These are phyloP conservation scores for Lignosus rhinocerotis DNA, from an alignment of 1,284 basidiomycete species.

Conservation along the genomic window DNA sequence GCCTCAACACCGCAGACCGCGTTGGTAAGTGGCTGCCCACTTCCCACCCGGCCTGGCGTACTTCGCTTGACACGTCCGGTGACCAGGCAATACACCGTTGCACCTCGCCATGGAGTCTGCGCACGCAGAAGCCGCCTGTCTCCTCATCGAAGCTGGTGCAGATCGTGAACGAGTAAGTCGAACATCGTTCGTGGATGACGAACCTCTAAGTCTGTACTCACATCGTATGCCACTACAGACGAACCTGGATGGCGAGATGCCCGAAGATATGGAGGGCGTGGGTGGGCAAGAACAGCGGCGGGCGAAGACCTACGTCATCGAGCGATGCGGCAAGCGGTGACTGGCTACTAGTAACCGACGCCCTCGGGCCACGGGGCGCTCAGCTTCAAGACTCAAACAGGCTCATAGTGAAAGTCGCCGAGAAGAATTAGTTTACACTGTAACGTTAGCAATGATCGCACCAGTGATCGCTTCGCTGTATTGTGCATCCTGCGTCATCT, in stretches of 20 bases:
- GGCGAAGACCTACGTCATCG: constrained; percentile 73
- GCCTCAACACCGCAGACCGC: constrained; percentile 85
- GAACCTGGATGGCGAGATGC: constrained; percentile 79
- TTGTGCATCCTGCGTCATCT: not conserved
- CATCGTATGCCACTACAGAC: constrained; percentile 43
- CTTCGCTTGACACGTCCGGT: not conserved
- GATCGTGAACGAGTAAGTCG: constrained; percentile 80
- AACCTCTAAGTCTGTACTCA: constrained; percentile 4
- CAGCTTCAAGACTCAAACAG: constrained; percentile 4
- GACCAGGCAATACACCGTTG: constrained; percentile 87
- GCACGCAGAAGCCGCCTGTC: constrained; percentile 86
- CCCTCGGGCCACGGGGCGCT: not conserved
- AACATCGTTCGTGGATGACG: not conserved
- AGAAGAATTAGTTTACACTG: constrained; percentile 8
- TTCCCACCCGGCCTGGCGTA: not conserved
- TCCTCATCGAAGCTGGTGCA: constrained; percentile 90
- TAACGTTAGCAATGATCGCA: constrained; percentile 10
- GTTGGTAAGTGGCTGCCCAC: constrained; percentile 54
- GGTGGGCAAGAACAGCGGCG: constrained; percentile 84
- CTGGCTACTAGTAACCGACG: not conserved
- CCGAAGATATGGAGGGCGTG: constrained; percentile 86
- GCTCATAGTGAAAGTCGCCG: constrained; percentile 2
- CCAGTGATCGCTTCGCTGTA: constrained; percentile 6
- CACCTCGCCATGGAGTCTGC: constrained; percentile 95
- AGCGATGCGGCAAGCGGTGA: constrained; percentile 56